A percentile compares a stretch with the other conserved stretches of the same genome.
Conservation (phyloP, 2,329 filamentous ascomycete species). For the Fusarium sp. region DNA sequence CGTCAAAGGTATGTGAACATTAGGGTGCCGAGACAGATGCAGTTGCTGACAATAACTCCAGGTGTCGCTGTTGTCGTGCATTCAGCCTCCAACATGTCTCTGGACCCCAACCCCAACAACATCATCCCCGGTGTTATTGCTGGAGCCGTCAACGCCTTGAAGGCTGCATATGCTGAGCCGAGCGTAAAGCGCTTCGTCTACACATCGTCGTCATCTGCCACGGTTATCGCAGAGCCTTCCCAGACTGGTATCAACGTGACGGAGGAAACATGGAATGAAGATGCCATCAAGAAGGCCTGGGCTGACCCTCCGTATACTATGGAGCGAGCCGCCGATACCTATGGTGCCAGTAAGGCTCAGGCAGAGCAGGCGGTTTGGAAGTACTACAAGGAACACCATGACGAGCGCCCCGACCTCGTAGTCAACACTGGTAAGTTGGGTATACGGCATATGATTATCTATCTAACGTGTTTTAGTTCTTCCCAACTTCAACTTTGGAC, state of each 20-base stretch:
- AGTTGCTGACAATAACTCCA: neutral
- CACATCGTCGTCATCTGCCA: slow-evolving; percentile 16
- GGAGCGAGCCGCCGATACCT: slow-evolving; percentile 43
- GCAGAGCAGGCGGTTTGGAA: slow-evolving; percentile 53
- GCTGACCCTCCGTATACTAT: slow-evolving; percentile 48
- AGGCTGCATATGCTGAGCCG: slow-evolving; percentile 47
- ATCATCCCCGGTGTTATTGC: slow-evolving; percentile 49
- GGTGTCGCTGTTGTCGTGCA: slow-evolving; percentile 49
- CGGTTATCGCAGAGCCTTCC: neutral
- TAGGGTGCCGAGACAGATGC: neutral
- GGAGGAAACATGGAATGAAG: slow-evolving; percentile 48
- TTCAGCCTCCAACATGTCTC: slow-evolving; percentile 48
- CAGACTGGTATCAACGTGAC: slow-evolving; percentile 4
- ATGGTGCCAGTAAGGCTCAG: slow-evolving; percentile 52
- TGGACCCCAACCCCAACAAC: slow-evolving; percentile 49
- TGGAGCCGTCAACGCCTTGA: slow-evolving; percentile 43
- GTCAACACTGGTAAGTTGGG: slow-evolving; percentile 36
- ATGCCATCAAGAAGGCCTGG: slow-evolving; percentile 48
- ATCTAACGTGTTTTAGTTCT: slow-evolving; percentile 28
- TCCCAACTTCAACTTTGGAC: slow-evolving; percentile 44
- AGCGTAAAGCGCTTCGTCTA: slow-evolving; percentile 52
- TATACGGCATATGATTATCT: fast-evolving
- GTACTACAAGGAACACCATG: slow-evolving; percentile 38
- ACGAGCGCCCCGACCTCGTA: slow-evolving; percentile 40
- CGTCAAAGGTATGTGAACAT: slow-evolving; percentile 35